Evolutionary conservation across 352 stramenopile genomes (phyloP).

Genomic region (Phytophthora pisi): DNA sequence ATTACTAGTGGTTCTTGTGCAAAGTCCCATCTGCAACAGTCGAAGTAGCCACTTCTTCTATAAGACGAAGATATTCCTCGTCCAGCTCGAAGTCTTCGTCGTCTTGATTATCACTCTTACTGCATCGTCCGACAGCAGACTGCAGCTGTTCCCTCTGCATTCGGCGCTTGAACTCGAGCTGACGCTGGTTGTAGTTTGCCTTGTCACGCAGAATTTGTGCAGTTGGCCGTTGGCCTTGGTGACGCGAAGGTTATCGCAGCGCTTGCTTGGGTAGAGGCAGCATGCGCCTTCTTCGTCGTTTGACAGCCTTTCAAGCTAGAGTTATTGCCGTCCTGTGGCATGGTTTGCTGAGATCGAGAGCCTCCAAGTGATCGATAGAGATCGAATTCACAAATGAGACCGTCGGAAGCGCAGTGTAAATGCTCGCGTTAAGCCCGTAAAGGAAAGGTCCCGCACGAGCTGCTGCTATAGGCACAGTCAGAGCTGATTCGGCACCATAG

Average conservation of each 20-base stretch:
- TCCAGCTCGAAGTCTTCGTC: conserved; percentile 16
- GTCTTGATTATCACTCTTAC: too few relatives aligned
- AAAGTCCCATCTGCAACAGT: neutral
- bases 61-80: conserved; percentile 25
- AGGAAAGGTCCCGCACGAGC: too few relatives aligned
- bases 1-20: too few relatives aligned
- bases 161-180: conserved; percentile 15
- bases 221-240: conserved; percentile 50
- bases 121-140: neutral
- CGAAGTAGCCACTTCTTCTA: conserved; percentile 21
- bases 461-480: neutral
- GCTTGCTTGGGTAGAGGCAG: conserved; percentile 49
- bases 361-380: too few relatives aligned
- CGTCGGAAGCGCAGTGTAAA: too few relatives aligned
- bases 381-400: too few relatives aligned
- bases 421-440: too few relatives aligned
- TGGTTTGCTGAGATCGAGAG: neutral
- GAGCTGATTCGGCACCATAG: neutral
- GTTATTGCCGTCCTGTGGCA: conserved; percentile 4
- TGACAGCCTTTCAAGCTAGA: too few relatives aligned
- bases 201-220: conserved; percentile 32
- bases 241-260: conserved; percentile 41
- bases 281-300: neutral
- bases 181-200: conserved; percentile 35
- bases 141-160: neutral